Conservation (phyloP, 768 basidiomycete genomes). For the Termitomyces heimii region DNA sequence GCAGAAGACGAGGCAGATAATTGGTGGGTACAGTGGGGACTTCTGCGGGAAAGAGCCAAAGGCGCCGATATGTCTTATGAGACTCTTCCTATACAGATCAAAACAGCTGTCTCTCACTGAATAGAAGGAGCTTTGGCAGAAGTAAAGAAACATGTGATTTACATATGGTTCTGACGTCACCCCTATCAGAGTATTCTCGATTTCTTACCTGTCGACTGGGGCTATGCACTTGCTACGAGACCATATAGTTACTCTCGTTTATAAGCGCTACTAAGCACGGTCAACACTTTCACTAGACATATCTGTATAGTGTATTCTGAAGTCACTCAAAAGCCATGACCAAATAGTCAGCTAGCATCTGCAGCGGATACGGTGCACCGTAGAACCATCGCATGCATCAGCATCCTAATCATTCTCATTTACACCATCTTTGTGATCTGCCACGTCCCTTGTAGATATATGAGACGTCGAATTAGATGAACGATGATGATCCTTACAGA, state of each 20-base stretch:
- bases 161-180: too few relatives aligned
- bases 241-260: too few relatives aligned
- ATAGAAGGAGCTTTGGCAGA: background rate
- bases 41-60: constrained; percentile 32
- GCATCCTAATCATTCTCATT: background rate
- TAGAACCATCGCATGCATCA: background rate
- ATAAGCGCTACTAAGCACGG: too few relatives aligned
- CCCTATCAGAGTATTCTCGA: too few relatives aligned
- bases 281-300: too few relatives aligned
- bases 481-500: background rate
- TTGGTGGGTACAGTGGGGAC: constrained; percentile 54
- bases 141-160: too few relatives aligned
- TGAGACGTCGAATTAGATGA: too few relatives aligned
- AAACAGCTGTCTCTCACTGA: background rate
- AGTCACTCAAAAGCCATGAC: too few relatives aligned
- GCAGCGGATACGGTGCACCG: background rate
- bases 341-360: too few relatives aligned
- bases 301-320: too few relatives aligned
- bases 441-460: background rate
- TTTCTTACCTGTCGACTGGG: too few relatives aligned
- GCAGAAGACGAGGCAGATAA: constrained; percentile 55
- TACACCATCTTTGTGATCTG: background rate
- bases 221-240: too few relatives aligned
- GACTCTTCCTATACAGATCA: background rate
- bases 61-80: constrained; percentile 8